phyloP scores from a whole-genome alignment of 768 basidiomycete genomes.

The Daedaleopsis nitida region DNA sequence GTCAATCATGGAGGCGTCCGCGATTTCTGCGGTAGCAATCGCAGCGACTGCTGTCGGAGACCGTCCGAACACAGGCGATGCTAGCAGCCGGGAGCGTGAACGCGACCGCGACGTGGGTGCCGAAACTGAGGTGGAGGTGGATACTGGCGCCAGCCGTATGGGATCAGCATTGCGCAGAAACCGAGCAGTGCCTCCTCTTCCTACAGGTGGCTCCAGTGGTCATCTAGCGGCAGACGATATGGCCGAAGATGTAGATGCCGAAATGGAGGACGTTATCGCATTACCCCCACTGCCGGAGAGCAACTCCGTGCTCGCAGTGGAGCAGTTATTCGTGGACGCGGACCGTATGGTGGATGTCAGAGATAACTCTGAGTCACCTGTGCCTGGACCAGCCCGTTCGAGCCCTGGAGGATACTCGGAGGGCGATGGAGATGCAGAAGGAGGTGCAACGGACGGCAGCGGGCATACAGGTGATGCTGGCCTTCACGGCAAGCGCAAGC shows the following conservation, averaged over 20 bases:
- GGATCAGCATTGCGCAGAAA: slow-evolving; percentile 21
- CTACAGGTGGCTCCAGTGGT: neutral
- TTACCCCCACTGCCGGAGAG: slow-evolving; percentile 31
- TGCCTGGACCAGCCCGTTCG: slow-evolving; percentile 13
- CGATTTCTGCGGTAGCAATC: slow-evolving; percentile 16
- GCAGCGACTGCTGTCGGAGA: slow-evolving; percentile 22
- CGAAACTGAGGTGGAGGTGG: slow-evolving; percentile 35
- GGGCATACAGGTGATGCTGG: slow-evolving; percentile 20
- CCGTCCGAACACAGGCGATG: slow-evolving; percentile 25
- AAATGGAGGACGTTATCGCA: slow-evolving; percentile 26
- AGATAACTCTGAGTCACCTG: slow-evolving; percentile 25
- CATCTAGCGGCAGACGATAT: slow-evolving; percentile 6
- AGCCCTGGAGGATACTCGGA: slow-evolving; percentile 12
- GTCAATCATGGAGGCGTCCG: slow-evolving; percentile 17
- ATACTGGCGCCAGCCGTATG: slow-evolving; percentile 24
- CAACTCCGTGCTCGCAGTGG: slow-evolving; percentile 18
- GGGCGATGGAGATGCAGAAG: slow-evolving; percentile 25
- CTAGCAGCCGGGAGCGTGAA: slow-evolving; percentile 20
- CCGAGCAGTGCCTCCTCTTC: slow-evolving; percentile 9
- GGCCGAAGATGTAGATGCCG: slow-evolving; percentile 27
- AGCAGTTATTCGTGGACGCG: slow-evolving; percentile 12
- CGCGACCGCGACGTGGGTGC: slow-evolving; percentile 29
- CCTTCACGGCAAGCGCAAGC: slow-evolving; percentile 33
- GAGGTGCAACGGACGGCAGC: slow-evolving; percentile 22
- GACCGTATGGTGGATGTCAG: slow-evolving; percentile 17